phyloP scores from a whole-genome alignment of 345 rosid species.

The Syzygium grande region DNA sequence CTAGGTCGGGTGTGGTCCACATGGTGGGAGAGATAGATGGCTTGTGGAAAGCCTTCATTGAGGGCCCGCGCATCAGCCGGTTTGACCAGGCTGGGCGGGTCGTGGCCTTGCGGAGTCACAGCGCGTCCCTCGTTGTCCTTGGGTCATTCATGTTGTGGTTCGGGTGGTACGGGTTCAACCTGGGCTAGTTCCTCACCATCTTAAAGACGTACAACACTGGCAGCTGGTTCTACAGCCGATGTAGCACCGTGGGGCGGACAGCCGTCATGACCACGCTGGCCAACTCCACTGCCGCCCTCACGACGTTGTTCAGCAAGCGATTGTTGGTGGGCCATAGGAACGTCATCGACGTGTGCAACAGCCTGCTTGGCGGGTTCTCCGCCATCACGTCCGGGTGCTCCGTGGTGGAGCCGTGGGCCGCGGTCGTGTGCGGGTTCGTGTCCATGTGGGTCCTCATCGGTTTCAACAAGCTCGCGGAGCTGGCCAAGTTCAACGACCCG shows the following conservation, averaged over 20 bases:
- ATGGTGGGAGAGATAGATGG: conserved; percentile 84
- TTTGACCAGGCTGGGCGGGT: conserved; percentile 35
- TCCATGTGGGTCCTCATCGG: conserved; percentile 40
- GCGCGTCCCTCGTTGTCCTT: conserved; percentile 59
- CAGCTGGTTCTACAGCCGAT: conserved; percentile 48
- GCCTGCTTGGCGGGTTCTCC: conserved; percentile 74
- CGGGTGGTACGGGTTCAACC: conserved; percentile 88
- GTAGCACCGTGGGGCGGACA: conserved; percentile 74
- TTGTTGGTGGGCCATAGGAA: conserved; percentile 66
- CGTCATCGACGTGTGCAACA: conserved; percentile 67
- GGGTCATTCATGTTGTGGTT: conserved; percentile 75
- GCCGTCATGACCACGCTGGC: conserved; percentile 77
- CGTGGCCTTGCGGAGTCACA: conserved; percentile 56
- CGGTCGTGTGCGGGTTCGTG: too few species aligned
- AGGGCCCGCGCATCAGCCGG: conserved; percentile 72
- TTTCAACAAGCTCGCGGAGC: conserved; percentile 51
- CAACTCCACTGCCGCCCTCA: conserved; percentile 71
- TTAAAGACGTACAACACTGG: conserved; percentile 15
- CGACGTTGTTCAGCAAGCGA: conserved; percentile 63
- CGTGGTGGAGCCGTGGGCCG: too few species aligned
- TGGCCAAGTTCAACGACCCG: conserved; percentile 43
- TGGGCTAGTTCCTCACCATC: conserved; percentile 49
- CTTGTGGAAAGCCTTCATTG: conserved; percentile 60
- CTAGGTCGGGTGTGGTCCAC: conserved; percentile 77
- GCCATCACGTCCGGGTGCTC: conserved; percentile 57